Conservation (phyloP, 78 protist genomes). For the Dictyostelium intermedium region DNA sequence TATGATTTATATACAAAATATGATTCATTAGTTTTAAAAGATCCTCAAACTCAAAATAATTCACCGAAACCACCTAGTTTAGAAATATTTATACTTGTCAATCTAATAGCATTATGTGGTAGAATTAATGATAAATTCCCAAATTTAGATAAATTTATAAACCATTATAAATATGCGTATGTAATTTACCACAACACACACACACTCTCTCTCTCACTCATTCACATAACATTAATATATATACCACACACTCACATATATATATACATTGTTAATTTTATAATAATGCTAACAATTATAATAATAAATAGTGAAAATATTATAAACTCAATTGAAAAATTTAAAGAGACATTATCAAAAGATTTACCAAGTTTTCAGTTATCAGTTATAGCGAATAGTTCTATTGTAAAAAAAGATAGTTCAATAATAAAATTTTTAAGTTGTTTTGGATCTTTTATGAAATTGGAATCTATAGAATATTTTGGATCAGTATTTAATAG, state of each 20-base stretch:
- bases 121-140: not conserved
- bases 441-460: not conserved
- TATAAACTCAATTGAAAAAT: not conserved
- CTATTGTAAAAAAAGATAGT: not conserved
- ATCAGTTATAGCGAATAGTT: not conserved
- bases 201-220: too few species aligned
- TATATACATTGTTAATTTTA: too few species aligned
- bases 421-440: not conserved
- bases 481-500: not conserved
- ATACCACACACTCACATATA: too few species aligned
- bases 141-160: not conserved
- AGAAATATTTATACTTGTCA: not conserved
- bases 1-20: not conserved
- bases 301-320: not conserved
- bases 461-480: not conserved
- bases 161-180: not conserved
- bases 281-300: too few species aligned
- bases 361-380: slow-evolving; percentile 4
- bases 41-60: not conserved
- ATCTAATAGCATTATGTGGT: not conserved
- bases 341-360: not conserved
- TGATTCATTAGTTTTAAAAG: not conserved
- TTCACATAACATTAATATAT: too few species aligned
- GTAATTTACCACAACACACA: too few species aligned
- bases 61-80: not conserved